Conservation (phyloP, 805 yeast species). For the Cyberlindnera japonica region DNA sequence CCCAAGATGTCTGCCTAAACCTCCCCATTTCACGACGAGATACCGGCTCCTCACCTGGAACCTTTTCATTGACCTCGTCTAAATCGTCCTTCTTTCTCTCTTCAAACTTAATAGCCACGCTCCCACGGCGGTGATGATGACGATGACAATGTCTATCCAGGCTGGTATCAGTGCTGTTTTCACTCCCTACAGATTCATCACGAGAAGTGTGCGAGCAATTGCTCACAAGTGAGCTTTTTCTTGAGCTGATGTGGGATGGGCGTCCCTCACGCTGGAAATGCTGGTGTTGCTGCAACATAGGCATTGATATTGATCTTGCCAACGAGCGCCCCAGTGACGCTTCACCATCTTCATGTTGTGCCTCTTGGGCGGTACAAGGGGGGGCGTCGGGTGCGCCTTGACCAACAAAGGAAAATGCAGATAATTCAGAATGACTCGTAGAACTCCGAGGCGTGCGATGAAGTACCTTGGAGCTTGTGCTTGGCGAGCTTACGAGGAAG, state of each 20-base stretch:
- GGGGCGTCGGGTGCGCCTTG: no score
- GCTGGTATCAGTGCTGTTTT: neutral
- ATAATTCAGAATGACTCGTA: neutral
- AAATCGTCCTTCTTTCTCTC: slow-evolving; percentile 7
- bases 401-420: neutral
- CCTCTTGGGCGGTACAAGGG: no score
- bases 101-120: slow-evolving; percentile 27
- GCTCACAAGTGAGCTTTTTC: slow-evolving; percentile 16
- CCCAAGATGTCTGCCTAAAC: no score
- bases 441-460: neutral
- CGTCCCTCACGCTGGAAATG: neutral
- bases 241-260: slow-evolving; percentile 2
- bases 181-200: slow-evolving; percentile 4
- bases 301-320: no score
- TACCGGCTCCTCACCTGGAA: no score
- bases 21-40: no score
- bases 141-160: slow-evolving; percentile 15
- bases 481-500: neutral
- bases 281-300: neutral
- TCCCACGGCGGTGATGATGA: slow-evolving; percentile 29
- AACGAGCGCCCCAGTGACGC: no score
- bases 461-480: neutral
- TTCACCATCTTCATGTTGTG: no score
- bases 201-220: slow-evolving; percentile 14
- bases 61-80: neutral